phyloP scores from a whole-genome alignment of 257 asterid genomes.

The Echium plantagineum region DNA sequence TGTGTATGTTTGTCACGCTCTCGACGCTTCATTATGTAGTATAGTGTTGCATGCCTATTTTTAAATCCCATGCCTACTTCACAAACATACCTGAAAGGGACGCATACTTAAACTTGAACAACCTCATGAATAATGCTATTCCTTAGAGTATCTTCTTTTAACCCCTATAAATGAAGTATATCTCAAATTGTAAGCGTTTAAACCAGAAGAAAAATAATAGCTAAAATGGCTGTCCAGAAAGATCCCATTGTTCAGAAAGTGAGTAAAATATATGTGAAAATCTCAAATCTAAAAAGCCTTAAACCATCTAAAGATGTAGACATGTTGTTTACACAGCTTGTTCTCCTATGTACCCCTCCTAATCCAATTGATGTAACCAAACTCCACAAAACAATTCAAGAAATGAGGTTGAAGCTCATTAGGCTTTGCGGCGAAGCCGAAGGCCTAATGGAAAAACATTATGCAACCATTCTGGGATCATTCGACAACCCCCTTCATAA shows the following conservation, averaged over 20 bases:
- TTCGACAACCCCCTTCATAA: not conserved
- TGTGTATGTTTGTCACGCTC: too few species aligned
- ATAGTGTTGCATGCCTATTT: too few species aligned
- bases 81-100: too few species aligned
- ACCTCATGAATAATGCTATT: not conserved
- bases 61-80: too few species aligned
- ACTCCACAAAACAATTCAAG: too few species aligned
- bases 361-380: too few species aligned
- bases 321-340: constrained; percentile 46
- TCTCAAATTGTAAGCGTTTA: too few species aligned
- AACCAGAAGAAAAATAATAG: too few species aligned
- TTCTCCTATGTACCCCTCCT: constrained; percentile 9
- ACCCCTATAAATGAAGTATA: not conserved
- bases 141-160: not conserved
- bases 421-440: constrained; percentile 47
- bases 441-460: constrained; percentile 47
- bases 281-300: constrained; percentile 41
- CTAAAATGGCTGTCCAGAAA: not conserved
- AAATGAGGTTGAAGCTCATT: too few species aligned
- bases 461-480: constrained; percentile 29
- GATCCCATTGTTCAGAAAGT: constrained; percentile 42
- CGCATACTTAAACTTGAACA: too few species aligned
- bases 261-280: constrained; percentile 30
- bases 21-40: too few species aligned
- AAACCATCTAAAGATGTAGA: constrained; percentile 46